Evolutionary conservation across 2,329 filamentous ascomycete species (phyloP), one percentile per base, ranked within the genome.

Genomic region (Claviceps sorghi): DNA sequence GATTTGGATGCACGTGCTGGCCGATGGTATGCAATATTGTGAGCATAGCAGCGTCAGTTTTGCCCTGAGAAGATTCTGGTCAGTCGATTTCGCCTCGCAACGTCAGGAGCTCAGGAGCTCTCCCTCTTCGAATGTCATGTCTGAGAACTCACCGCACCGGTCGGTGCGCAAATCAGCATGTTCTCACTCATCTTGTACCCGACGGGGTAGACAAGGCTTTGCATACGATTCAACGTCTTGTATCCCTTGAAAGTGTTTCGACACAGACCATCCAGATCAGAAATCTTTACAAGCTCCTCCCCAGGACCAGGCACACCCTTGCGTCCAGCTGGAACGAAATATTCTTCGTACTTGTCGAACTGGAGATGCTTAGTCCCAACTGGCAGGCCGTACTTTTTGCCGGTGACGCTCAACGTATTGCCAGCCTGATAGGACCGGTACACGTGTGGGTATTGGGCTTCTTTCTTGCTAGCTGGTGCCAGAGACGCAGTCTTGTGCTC

Each of bases 11-110:
- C 26, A 87, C 79, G 61, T 97, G 91, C 65, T 95, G 90, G 1
- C 86, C 82, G 53, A 98, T 83, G 0, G 87, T 86, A 64, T 95
- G 94, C 54, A 98, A 73, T 53, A 98, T 88, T 0, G 94, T 93
- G 59, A 98, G 77, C 90, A 98, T 94, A 9, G 93, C 94, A 32
- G 91, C 93, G 69, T 98, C 93, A 1, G 93, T 98, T 77, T 98
- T 98, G 80, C 93, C 93, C 70, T 77, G 26, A 13, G 19, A 2
- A 15, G 4, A 4, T 11, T 6, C 44, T 22, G 15, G 49, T 50
- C 38, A 36, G 40, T 36, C 29, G 5, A 17, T 34, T 8, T 2
- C 26, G 21, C 10, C 19, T 43, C 6, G 17, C 29, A 10, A 41
- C n/a, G 17, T 34, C 11, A 15, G 19, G 36, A 17, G 10, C 40